Conservation (phyloP, 352 stramenopile genomes). For the Phytophthora cryptogea region DNA sequence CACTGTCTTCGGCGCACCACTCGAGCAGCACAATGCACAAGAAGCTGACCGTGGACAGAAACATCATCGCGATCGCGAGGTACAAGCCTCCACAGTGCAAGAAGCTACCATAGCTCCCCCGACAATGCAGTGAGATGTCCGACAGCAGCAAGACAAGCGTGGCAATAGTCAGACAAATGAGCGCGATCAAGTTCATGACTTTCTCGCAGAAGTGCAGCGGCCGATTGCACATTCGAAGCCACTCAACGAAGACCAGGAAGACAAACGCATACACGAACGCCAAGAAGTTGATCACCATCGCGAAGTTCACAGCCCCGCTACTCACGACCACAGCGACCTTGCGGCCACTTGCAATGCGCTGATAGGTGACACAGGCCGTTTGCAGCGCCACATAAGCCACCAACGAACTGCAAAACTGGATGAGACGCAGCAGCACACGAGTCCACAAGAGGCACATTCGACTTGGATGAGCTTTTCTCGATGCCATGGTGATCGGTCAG, state of each 20-base stretch:
- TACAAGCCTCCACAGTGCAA: constrained; percentile 54
- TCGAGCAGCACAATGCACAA: constrained; percentile 49
- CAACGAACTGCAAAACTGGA: constrained; percentile 64
- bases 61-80: constrained; percentile 56
- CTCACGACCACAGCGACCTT: constrained; percentile 50
- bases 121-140: constrained; percentile 60
- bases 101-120: constrained; percentile 50
- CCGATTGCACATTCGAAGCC: constrained; percentile 45
- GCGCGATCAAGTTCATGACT: constrained; percentile 48
- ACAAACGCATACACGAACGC: constrained; percentile 66
- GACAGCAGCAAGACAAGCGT: constrained; percentile 62
- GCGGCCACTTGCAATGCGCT: constrained; percentile 34
- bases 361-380: constrained; percentile 42
- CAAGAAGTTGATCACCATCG: constrained; percentile 66
- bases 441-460: constrained; percentile 32
- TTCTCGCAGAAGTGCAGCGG: constrained; percentile 52
- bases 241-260: constrained; percentile 56
- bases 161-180: constrained; percentile 45
- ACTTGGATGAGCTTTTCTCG: constrained; percentile 1
- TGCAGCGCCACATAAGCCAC: constrained; percentile 59
- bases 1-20: constrained; percentile 28
- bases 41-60: constrained; percentile 57
- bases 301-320: constrained; percentile 53
- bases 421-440: constrained; percentile 55
- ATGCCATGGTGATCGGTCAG: constrained; percentile 10